These are phyloP conservation scores for Pseudoturritis turrita DNA, from an alignment of 345 rosid genomes.

Conservation along the genomic window DNA sequence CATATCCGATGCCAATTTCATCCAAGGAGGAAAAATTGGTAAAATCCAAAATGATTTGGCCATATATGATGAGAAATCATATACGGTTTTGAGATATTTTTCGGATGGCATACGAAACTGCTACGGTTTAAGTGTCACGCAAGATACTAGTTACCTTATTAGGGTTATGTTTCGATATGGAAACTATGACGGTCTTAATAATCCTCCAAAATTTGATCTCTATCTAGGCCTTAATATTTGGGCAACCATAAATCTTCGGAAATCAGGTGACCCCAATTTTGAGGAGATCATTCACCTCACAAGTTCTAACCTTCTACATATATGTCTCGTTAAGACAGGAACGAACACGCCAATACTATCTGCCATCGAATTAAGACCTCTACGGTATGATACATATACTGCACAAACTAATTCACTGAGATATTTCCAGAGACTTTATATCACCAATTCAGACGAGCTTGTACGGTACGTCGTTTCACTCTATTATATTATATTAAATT, in stretches of 20 bases:
- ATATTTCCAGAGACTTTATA: accelerated
- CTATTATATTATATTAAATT: too few relatives aligned
- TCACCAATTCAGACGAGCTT: background rate
- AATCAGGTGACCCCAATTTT: background rate
- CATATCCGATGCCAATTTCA: conserved; percentile 30
- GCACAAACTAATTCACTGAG: background rate
- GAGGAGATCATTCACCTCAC: conserved; percentile 38
- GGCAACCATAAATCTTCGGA: conserved; percentile 8
- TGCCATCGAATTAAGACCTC: conserved; percentile 21
- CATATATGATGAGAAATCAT: too few relatives aligned
- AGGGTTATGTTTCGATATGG: conserved; percentile 33
- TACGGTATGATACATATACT: background rate
- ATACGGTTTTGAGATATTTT: conserved; percentile 23
- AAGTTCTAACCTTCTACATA: conserved; percentile 7
- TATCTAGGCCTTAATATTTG: conserved; percentile 43
- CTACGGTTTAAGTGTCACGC: conserved; percentile 20
- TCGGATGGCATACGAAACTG: conserved; percentile 36
- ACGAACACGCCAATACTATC: conserved; percentile 8
- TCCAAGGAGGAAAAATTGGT: conserved; percentile 25
- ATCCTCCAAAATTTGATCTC: conserved; percentile 33
- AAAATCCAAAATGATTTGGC: background rate
- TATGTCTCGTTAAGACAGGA: conserved; percentile 51
- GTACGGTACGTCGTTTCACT: conserved; percentile 7
- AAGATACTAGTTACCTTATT: conserved; percentile 31
- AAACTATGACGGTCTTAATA: conserved; percentile 35